These are phyloP conservation scores for Hypomontagnella monticulosa DNA, from an alignment of 495 filamentous ascomycete species.

Conservation along the genomic window DNA sequence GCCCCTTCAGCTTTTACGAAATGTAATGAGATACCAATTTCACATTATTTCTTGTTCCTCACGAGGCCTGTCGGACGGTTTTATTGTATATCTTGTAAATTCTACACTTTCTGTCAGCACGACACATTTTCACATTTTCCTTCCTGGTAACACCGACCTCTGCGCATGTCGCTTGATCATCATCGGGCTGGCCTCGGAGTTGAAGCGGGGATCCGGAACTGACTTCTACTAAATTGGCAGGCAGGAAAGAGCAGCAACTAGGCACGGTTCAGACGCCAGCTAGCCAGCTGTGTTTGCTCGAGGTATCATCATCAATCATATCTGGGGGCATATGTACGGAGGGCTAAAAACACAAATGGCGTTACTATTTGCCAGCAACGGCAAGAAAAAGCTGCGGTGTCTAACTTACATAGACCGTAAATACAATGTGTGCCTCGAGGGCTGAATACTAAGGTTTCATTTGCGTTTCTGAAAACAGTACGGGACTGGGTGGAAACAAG, in stretches of 20 bases:
- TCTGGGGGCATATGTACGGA: conserved; percentile 19
- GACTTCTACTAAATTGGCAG: conserved; percentile 22
- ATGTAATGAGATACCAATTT: conserved; percentile 47
- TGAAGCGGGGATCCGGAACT: conserved; percentile 34
- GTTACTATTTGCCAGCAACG: conserved; percentile 8
- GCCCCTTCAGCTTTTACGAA: conserved; percentile 44
- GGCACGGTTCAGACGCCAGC: conserved; percentile 26
- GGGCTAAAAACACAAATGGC: conserved; percentile 15
- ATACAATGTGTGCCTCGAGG: not conserved
- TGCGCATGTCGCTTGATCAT: conserved; percentile 31
- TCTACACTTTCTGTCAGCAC: conserved; percentile 36
- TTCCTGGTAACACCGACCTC: conserved; percentile 23
- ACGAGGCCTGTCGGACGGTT: conserved; percentile 23
- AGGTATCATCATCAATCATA: conserved; percentile 7
- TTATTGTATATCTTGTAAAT: conserved; percentile 44
- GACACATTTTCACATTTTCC: conserved; percentile 33
- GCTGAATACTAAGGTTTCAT: conserved; percentile 14
- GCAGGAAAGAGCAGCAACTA: conserved; percentile 13
- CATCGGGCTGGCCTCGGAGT: conserved; percentile 45
- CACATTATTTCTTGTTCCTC: conserved; percentile 34
- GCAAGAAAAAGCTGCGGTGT: conserved; percentile 16
- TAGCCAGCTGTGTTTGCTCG: not conserved
- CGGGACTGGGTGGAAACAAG: too few relatives aligned
- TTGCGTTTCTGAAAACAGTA: conserved; percentile 3
- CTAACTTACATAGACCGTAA: conserved; percentile 12